Conservation (phyloP, 306 rosid genomes). For the Inga laurina region DNA sequence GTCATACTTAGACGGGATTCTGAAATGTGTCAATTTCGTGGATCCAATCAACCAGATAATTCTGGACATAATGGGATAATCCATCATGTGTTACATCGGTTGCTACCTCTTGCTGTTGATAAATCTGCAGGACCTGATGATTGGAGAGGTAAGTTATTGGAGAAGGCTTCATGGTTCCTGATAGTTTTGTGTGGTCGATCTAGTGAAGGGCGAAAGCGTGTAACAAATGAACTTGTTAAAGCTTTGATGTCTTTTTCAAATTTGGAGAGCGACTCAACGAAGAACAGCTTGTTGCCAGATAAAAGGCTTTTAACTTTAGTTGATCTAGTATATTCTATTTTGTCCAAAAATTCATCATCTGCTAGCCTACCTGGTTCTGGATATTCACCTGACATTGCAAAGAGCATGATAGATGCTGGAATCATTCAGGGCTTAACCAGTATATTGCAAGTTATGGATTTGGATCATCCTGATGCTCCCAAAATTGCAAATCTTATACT, state of each 20-base stretch:
- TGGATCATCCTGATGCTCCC: constrained; percentile 98
- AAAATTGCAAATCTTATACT: constrained; percentile 88
- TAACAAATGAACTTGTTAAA: constrained; percentile 81
- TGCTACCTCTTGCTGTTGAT: constrained; percentile 80
- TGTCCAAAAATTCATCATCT: constrained; percentile 89
- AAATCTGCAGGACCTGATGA: constrained; percentile 96
- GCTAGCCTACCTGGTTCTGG: constrained; percentile 93
- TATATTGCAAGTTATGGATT: constrained; percentile 86
- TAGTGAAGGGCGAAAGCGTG: constrained; percentile 94
- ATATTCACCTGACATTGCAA: constrained; percentile 94
- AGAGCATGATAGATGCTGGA: constrained; percentile 97
- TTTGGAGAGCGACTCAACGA: constrained; percentile 64
- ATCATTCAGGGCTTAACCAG: constrained; percentile 83
- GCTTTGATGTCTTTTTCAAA: constrained; percentile 66
- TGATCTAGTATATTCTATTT: constrained; percentile 84
- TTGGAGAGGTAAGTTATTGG: constrained; percentile 94
- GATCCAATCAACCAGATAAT: constrained; percentile 64
- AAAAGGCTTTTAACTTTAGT: constrained; percentile 80
- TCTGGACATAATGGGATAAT: constrained; percentile 75
- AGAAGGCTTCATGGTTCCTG: constrained; percentile 90
- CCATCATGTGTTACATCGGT: constrained; percentile 72
- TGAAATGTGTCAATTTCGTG: constrained; percentile 84
- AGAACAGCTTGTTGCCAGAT: constrained; percentile 70
- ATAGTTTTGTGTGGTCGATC: constrained; percentile 96
- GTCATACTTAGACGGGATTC: constrained; percentile 89